phyloP scores from a whole-genome alignment of 2,329 filamentous ascomycete species.

The Lizonia empirigonia region DNA sequence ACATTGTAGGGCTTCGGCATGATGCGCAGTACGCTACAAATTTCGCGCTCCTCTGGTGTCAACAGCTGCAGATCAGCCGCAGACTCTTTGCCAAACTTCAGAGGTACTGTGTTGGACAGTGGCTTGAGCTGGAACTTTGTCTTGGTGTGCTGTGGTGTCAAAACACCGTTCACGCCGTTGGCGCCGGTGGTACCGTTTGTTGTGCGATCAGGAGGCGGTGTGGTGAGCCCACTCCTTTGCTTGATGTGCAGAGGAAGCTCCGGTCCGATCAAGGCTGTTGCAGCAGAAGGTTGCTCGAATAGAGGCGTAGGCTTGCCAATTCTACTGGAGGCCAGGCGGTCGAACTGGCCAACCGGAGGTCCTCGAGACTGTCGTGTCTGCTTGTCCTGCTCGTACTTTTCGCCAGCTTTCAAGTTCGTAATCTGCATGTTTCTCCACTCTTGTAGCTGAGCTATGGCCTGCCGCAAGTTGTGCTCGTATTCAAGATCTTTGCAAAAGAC shows the following conservation, averaged over 20 bases:
- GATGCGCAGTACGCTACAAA: conserved; percentile 82
- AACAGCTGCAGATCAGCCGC: conserved; percentile 85
- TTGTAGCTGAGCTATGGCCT: conserved; percentile 88
- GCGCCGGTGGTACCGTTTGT: conserved; percentile 59
- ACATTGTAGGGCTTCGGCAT: conserved; percentile 94
- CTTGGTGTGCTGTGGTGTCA: conserved; percentile 48
- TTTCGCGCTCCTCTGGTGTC: conserved; percentile 79
- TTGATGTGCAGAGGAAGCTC: conserved; percentile 71
- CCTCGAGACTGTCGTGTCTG: conserved; percentile 69
- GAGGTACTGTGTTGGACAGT: conserved; percentile 65
- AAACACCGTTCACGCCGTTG: conserved; percentile 40
- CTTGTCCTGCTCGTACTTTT: conserved; percentile 94
- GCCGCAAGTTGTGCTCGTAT: conserved; percentile 87
- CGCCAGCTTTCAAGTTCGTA: conserved; percentile 80
- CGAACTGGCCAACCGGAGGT: conserved; percentile 77
- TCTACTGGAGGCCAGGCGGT: conserved; percentile 76
- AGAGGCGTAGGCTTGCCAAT: conserved; percentile 68
- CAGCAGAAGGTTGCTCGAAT: conserved; percentile 73
- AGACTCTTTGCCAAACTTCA: conserved; percentile 75
- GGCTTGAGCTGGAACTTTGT: conserved; percentile 61
- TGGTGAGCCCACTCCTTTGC: conserved; percentile 48
- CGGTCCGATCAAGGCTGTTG: conserved; percentile 76
- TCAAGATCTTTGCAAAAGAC: conserved; percentile 82
- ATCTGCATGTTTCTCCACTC: conserved; percentile 91
- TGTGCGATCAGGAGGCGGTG: conserved; percentile 48